phyloP scores from a whole-genome alignment of 257 asterid species.

The Salvia rosmarinus region DNA sequence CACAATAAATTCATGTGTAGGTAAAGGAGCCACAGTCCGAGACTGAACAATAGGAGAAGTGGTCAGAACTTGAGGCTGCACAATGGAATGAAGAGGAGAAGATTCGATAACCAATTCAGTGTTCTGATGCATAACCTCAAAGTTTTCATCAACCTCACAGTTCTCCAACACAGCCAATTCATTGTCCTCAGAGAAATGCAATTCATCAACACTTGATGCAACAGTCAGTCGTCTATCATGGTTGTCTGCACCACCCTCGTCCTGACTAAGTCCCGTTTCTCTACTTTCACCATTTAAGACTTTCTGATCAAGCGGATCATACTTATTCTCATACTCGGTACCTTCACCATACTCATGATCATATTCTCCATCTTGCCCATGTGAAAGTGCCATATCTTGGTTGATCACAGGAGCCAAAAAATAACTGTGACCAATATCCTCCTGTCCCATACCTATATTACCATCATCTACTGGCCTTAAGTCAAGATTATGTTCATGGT shows the following conservation, averaged over 20 bases:
- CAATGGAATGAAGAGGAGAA: slow-evolving; percentile 33
- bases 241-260: slow-evolving; percentile 31
- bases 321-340: slow-evolving; percentile 44
- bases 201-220: slow-evolving; percentile 38
- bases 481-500: slow-evolving; percentile 39
- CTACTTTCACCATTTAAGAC: slow-evolving; percentile 33
- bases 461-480: slow-evolving; percentile 29
- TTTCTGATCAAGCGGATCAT: slow-evolving; percentile 35
- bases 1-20: slow-evolving; percentile 53
- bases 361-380: slow-evolving; percentile 35
- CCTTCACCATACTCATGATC: slow-evolving; percentile 37
- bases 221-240: slow-evolving; percentile 42
- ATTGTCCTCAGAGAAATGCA: slow-evolving; percentile 43
- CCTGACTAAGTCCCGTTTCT: slow-evolving; percentile 37
- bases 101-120: slow-evolving; percentile 38
- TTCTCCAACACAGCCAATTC: slow-evolving; percentile 45
- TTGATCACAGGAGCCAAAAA: slow-evolving; percentile 37
- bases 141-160: slow-evolving; percentile 41
- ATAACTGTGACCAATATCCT: slow-evolving; percentile 33
- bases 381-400: slow-evolving; percentile 39
- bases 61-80: slow-evolving; percentile 45
- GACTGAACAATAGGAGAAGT: slow-evolving; percentile 58
- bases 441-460: slow-evolving; percentile 36
- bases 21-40: slow-evolving; percentile 43
- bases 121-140: slow-evolving; percentile 50